These are phyloP conservation scores for Hygrophorus pudorinus DNA, from an alignment of 768 basidiomycete genomes.

Conservation along the genomic window DNA sequence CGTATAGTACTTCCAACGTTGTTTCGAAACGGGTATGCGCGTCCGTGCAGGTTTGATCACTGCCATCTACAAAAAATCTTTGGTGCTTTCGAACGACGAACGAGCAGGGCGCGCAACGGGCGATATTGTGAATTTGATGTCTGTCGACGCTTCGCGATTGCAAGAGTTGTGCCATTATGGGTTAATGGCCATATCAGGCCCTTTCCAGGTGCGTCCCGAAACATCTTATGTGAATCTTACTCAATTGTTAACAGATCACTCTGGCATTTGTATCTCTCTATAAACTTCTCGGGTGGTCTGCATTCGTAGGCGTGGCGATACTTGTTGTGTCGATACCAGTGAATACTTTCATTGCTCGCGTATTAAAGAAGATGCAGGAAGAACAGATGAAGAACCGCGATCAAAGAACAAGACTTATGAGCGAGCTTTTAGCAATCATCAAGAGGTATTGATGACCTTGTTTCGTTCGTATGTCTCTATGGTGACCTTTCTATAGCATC, in stretches of 20 bases:
- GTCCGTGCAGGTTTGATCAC: conserved; percentile 83
- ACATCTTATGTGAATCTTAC: neutral
- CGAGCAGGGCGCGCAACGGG: conserved; percentile 65
- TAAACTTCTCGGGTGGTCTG: conserved; percentile 83
- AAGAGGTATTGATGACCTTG: conserved; percentile 40
- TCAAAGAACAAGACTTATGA: conserved; percentile 78
- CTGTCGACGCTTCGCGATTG: conserved; percentile 70
- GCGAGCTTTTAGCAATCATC: conserved; percentile 87
- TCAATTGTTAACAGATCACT: conserved; percentile 41
- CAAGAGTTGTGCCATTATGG: conserved; percentile 80
- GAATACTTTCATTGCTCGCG: conserved; percentile 61
- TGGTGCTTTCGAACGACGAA: conserved; percentile 82
- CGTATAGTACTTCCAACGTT: conserved; percentile 72
- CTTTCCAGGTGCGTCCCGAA: conserved; percentile 9
- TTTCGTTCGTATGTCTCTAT: neutral
- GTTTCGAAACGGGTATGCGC: conserved; percentile 84
- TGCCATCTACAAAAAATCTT: conserved; percentile 76
- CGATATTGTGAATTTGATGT: conserved; percentile 92
- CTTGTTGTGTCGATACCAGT: conserved; percentile 79
- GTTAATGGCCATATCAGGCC: conserved; percentile 70
- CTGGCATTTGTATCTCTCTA: conserved; percentile 89
- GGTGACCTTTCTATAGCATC: conserved; percentile 38
- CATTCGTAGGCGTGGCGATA: conserved; percentile 81
- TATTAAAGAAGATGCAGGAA: conserved; percentile 69
- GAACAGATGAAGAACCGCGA: conserved; percentile 93